A percentile compares a stretch with the other conserved stretches of the same genome.
phyloP scores from a whole-genome alignment of 805 yeast species.

The Kluyveromyces siamensis region DNA sequence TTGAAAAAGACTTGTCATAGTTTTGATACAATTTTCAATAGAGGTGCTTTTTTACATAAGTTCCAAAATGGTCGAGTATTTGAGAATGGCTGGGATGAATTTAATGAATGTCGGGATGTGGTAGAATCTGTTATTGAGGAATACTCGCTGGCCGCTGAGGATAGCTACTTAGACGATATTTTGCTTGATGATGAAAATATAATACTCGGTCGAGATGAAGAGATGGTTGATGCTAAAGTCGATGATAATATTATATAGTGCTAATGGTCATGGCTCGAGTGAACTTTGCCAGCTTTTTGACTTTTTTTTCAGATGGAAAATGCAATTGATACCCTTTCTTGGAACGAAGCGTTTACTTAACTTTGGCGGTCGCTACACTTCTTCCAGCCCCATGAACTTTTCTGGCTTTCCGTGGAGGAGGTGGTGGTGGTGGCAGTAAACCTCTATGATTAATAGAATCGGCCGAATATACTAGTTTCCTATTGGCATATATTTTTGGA shows the following conservation, averaged over 20 bases:
- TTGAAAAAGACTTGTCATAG: conserved; percentile 61
- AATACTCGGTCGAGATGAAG: conserved; percentile 18
- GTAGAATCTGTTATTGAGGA: conserved; percentile 71
- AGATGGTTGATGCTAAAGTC: conserved; percentile 21
- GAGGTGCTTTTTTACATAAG: conserved; percentile 77
- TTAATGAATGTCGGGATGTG: conserved; percentile 65
- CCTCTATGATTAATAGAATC: conserved; percentile 30
- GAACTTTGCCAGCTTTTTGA: background rate
- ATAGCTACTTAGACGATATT: conserved; percentile 33
- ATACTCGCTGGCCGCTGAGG: conserved; percentile 62
- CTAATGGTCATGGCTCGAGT: background rate
- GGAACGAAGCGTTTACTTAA: background rate
- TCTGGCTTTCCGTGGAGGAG: conserved; percentile 27
- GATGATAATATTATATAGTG: conserved; percentile 16
- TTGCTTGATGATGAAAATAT: conserved; percentile 30
- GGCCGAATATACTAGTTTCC: conserved; percentile 21
- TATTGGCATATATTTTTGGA: conserved; percentile 7
- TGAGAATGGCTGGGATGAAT: conserved; percentile 46
- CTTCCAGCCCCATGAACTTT: conserved; percentile 5
- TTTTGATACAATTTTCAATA: conserved; percentile 68
- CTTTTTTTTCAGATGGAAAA: too few species aligned
- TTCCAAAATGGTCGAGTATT: conserved; percentile 43
- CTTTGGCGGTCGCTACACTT: conserved; percentile 5
- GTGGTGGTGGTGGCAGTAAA: conserved; percentile 27
- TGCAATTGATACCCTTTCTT: background rate